Conservation (phyloP, 805 yeast species). For the Saturnispora bothae region DNA sequence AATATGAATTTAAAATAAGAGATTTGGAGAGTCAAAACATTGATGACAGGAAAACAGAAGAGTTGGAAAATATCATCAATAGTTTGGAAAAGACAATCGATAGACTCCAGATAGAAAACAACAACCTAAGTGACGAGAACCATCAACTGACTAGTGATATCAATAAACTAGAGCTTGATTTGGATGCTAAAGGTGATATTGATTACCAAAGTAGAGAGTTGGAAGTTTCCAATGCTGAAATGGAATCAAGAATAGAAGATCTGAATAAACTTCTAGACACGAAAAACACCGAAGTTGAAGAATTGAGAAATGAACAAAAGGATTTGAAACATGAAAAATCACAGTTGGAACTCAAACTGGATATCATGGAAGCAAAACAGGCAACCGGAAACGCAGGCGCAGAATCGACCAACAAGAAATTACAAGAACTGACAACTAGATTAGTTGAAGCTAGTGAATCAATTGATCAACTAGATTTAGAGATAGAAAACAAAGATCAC, state of each 20-base stretch:
- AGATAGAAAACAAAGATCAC: constrained; percentile 8
- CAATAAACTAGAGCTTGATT: constrained; percentile 9
- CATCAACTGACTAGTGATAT: constrained; percentile 5
- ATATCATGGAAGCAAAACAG: constrained; percentile 4
- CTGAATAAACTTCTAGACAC: constrained; percentile 9
- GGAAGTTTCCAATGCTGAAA: constrained; percentile 19
- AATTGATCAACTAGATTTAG: constrained; percentile 11
- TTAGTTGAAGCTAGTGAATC: constrained; percentile 11
- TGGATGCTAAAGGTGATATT: constrained; percentile 9
- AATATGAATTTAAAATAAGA: constrained; percentile 7
- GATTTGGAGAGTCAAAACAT: neutral
- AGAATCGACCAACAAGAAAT: constrained; percentile 3
- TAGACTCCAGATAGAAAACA: constrained; percentile 6
- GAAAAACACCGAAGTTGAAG: constrained; percentile 4
- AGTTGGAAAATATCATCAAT: neutral
- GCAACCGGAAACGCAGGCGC: neutral
- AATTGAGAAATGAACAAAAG: constrained; percentile 7
- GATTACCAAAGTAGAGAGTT: constrained; percentile 15
- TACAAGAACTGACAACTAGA: constrained; percentile 9
- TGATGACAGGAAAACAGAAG: neutral
- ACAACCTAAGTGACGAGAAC: constrained; percentile 7
- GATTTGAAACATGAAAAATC: constrained; percentile 1
- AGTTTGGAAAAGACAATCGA: constrained; percentile 2
- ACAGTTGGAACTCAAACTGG: constrained; percentile 4
- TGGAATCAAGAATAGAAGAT: constrained; percentile 14